Base-by-base conservation (phyloP, 2,329 filamentous ascomycete species). In the Verticillium nonalfalfae region DNA sequence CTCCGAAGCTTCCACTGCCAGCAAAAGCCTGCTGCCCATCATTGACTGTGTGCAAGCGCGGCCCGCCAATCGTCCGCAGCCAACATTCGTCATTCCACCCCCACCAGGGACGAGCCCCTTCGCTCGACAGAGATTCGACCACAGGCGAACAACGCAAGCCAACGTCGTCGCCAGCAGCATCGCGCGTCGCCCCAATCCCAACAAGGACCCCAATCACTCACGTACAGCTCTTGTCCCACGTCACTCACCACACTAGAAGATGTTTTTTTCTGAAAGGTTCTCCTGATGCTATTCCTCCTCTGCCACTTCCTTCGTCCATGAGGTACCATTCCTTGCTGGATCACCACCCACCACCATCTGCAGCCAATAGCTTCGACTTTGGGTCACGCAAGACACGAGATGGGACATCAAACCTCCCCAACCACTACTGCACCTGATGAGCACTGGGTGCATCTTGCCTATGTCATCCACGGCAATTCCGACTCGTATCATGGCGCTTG, bases 321-420 rank as follows among this genome's bases (percentile, higher is more conserved):
- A 26, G 26, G 26, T 26, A 26, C 26, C 4, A 26, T 26, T 26
- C 26, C 26, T 26, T 26, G 26, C 26, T 26, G 26, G 26, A 26
- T 26, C 26, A 4, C 66, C 66, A 0, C 69, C n/a, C n/a, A n/a
- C 76, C 1, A 76, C 79, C 10, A 78, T 81, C 77, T 79, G 80
- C 34, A 83, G 60, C 78, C 79, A 84, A 63, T 81, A 81, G 63
- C 82, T 78, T 18, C 79, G 69, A 1, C 81, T 79, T 66, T 83
- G 83, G 58, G 82, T 74, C 67, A 78, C 57, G 78, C 79, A 82
- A 0, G 82, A 75, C 52, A 79, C 15, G 33, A 75, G 77, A 57
- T 79, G 76, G 0, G 79, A 79, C 31, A 82, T 3, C 45, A 67
- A 67, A 35, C 67, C 74, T 1, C 79, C 80, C 9, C 82, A 77